Base-by-base conservation (phyloP, 345 rosid genomes). In the Eucalyptus dawsonii region DNA sequence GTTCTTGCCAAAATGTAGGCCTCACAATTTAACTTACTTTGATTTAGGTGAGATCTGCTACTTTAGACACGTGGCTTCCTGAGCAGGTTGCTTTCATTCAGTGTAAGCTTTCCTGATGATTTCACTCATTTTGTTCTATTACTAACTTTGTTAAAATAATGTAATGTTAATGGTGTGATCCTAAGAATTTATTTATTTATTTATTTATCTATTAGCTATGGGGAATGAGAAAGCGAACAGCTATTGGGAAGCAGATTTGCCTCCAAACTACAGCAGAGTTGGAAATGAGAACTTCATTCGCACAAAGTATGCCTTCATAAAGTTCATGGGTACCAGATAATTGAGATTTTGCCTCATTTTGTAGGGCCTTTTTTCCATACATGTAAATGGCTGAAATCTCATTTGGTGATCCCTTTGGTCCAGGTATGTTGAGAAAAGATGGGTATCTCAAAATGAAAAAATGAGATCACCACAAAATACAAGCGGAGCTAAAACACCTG, bases 31-130 rank as follows among this genome's bases (percentile, higher is more conserved):
- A 19, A 4, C n/a, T 88, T 54, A 50, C 87, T 87, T 87, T 87
- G 58, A 49, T 88, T 50, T 91, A 98, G 99, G 99, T 98, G 88
- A 94, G 99, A 90, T 98, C 99, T 89, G 95, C 96, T 88, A 97
- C 99, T 88, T 87, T 98, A 87, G 99, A 98, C 93, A 98, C 99
- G 89, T 98, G 99, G 99, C 99, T 98, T 87, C 99, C 99, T 5
- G 98, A 96, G 90, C 99, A 98, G 94, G 94, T 98, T 89, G 87
- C 97, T 87, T 95, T 93, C 89, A 94, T 96, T 91, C 96, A 95
- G 91, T 94, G 99, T 98, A 93, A 94, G 97, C 90, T n/a, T 42
- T 88, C 72, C 47, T 76, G 85, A 76, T 40, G 29, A 42, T 76
- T 76, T 76, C 47, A 76, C 85, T 40, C 9, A 76, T 76, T 76